Conservation (phyloP, 1,284 basidiomycete genomes). For the Ustilago nuda region DNA sequence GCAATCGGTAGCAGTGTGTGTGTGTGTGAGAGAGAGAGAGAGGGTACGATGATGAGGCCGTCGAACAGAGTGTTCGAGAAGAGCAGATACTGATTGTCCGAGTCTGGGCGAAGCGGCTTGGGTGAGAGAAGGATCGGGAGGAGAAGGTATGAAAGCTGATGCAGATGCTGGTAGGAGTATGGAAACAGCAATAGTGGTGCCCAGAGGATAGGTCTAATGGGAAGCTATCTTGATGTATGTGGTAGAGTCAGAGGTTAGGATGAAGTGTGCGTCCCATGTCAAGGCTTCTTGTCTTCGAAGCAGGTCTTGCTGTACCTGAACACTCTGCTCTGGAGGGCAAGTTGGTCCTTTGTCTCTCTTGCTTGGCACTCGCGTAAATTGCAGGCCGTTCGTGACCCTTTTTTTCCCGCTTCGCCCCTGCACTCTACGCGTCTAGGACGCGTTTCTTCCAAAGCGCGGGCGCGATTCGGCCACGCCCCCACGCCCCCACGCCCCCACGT, state of each 20-base stretch:
- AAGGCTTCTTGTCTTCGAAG: too few species aligned
- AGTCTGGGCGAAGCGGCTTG: background rate
- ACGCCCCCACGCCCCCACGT: too few species aligned
- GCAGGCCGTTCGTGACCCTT: conserved; percentile 11
- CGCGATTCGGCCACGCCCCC: conserved; percentile 14
- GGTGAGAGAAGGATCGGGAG: background rate
- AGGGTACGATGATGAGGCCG: background rate
- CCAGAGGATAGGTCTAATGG: conserved; percentile 5
- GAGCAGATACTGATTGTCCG: background rate
- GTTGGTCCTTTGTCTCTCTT: conserved; percentile 12
- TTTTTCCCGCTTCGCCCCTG: background rate
- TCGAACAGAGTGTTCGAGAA: background rate
- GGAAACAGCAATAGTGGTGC: background rate
- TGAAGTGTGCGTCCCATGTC: background rate
- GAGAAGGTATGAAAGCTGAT: background rate
- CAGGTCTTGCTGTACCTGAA: background rate
- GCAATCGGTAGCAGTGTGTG: background rate
- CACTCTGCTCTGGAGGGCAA: background rate
- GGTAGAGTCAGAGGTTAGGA: background rate
- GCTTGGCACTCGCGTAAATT: conserved; percentile 21
- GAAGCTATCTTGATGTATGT: background rate
- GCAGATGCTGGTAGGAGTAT: background rate
- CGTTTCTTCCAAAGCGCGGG: conserved; percentile 13
- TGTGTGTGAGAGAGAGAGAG: too few species aligned
- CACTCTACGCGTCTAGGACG: conserved; percentile 35